phyloP scores from a whole-genome alignment of 805 yeast genomes.

The Starmera dryadoides region DNA sequence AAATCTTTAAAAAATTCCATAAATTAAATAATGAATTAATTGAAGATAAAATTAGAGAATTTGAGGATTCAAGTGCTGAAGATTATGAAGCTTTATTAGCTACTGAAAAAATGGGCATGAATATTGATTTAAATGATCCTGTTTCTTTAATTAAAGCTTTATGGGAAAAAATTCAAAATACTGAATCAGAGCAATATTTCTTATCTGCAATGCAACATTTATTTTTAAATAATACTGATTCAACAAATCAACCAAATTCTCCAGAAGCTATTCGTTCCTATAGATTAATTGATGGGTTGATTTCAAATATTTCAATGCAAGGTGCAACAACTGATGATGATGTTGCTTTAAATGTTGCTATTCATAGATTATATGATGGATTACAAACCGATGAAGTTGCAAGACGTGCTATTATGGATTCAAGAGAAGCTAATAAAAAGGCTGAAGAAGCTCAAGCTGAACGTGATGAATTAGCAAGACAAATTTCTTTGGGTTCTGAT shows the following conservation, averaged over 20 bases:
- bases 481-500: conserved; percentile 69
- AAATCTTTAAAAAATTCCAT: conserved; percentile 44
- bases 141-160: conserved; percentile 57
- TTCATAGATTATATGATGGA: conserved; percentile 62
- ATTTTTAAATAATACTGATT: conserved; percentile 30
- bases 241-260: conserved; percentile 37
- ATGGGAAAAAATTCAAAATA: conserved; percentile 49
- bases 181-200: conserved; percentile 43
- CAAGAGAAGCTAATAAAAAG: conserved; percentile 42
- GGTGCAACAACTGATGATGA: conserved; percentile 39
- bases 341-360: conserved; percentile 68
- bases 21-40: conserved; percentile 50
- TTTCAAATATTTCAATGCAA: conserved; percentile 53
- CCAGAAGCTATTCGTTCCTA: conserved; percentile 44
- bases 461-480: conserved; percentile 54
- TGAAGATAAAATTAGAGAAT: conserved; percentile 58
- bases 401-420: conserved; percentile 54
- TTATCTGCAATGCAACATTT: conserved; percentile 48
- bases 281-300: conserved; percentile 56
- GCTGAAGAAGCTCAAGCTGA: conserved; percentile 55
- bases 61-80: conserved; percentile 44
- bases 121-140: conserved; percentile 48
- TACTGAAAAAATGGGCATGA: conserved; percentile 26
- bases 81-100: conserved; percentile 42
- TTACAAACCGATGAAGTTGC: conserved; percentile 85